A percentile compares a stretch with the other conserved stretches of the same genome.
Conservation (phyloP, 495 filamentous ascomycete species). For the Lineolata rhizophorae region DNA sequence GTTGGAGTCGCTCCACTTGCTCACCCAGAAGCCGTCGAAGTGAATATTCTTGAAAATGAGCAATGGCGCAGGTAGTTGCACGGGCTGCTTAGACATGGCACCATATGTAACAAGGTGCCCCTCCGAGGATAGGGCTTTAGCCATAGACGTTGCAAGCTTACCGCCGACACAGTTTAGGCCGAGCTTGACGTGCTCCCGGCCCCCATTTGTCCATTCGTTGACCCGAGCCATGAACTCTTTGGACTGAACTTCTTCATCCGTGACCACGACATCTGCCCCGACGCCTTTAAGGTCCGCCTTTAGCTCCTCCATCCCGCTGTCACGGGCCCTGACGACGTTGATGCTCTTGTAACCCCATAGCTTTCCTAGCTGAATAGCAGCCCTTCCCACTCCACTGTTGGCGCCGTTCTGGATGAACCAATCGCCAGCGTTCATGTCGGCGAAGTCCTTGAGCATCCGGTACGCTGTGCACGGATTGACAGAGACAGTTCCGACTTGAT, state of each 20-base stretch:
- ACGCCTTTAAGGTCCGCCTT: conserved; percentile 47
- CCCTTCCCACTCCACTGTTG: conserved; percentile 74
- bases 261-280: conserved; percentile 60
- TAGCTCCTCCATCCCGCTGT: conserved; percentile 35
- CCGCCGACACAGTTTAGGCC: conserved; percentile 94
- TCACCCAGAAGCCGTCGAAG: conserved; percentile 90
- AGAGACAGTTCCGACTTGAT: conserved; percentile 64
- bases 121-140: conserved; percentile 36
- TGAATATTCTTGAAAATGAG: conserved; percentile 78
- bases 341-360: conserved; percentile 75
- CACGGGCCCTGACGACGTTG: conserved; percentile 58
- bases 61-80: conserved; percentile 51
- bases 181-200: conserved; percentile 43
- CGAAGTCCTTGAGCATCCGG: conserved; percentile 76
- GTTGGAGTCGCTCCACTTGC: conserved; percentile 61
- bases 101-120: conserved; percentile 83
- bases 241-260: conserved; percentile 53
- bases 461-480: conserved; percentile 91
- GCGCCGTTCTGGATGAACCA: conserved; percentile 97
- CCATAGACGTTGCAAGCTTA: conserved; percentile 49
- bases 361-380: conserved; percentile 63
- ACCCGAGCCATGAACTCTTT: conserved; percentile 39
- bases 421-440: conserved; percentile 39
- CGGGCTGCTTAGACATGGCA: conserved; percentile 74
- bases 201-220: conserved; percentile 45